A percentile compares a stretch with the other conserved stretches of the same genome.
Conservation (phyloP, 805 yeast genomes). For the Hanseniaspora singularis region DNA sequence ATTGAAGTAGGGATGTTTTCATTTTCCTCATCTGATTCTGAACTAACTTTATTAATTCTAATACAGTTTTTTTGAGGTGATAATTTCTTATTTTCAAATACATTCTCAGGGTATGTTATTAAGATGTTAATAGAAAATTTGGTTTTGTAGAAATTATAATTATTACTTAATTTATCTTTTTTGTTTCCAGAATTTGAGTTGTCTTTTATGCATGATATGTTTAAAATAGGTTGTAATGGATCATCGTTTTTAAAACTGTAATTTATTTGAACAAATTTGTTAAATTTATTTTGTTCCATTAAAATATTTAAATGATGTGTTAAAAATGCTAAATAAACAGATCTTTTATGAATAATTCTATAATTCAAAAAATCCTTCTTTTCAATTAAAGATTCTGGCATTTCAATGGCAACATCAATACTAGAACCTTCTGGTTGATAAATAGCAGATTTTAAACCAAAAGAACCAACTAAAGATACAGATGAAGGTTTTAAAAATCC, state of each 20-base stretch:
- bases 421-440: conserved; percentile 51
- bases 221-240: conserved; percentile 59
- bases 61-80: conserved; percentile 73
- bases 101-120: conserved; percentile 57
- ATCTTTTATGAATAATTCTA: conserved; percentile 78
- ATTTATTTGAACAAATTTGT: conserved; percentile 36
- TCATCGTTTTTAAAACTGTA: conserved; percentile 70
- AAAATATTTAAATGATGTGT: conserved; percentile 50
- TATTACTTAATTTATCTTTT: conserved; percentile 21
- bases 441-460: conserved; percentile 74
- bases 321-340: conserved; percentile 72
- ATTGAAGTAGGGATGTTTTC: conserved; percentile 63
- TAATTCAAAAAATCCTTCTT: conserved; percentile 84
- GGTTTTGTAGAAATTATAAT: conserved; percentile 54
- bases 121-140: conserved; percentile 61
- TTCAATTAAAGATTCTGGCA: conserved; percentile 66
- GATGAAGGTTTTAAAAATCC: conserved; percentile 52
- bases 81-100: conserved; percentile 65
- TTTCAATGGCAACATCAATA: conserved; percentile 68
- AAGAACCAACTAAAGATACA: conserved; percentile 75
- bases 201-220: conserved; percentile 39
- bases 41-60: conserved; percentile 44
- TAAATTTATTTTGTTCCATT: conserved; percentile 43
- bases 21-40: not conserved
- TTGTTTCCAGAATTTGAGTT: conserved; percentile 22